Conservation (phyloP, 306 rosid genomes). For the Castanea sativa region DNA sequence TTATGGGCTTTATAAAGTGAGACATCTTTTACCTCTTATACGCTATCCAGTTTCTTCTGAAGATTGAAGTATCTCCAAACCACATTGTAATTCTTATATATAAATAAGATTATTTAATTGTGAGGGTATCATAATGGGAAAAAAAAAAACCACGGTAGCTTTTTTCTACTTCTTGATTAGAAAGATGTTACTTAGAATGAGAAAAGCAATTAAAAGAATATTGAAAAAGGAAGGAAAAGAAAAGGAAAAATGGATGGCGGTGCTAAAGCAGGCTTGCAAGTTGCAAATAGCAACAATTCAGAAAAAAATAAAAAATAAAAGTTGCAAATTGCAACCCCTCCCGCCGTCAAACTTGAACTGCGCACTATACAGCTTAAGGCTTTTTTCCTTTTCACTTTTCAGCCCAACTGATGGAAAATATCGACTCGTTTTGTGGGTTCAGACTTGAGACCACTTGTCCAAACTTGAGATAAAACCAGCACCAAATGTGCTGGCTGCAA, state of each 20-base stretch:
- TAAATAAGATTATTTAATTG: no score
- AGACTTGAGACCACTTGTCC: neutral
- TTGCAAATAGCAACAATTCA: no score
- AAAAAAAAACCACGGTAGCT: no score
- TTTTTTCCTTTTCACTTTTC: conserved; percentile 36
- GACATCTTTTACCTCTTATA: no score
- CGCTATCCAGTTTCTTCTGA: no score
- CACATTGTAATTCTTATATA: no score
- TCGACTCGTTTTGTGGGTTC: neutral
- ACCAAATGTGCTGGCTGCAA: conserved; percentile 21
- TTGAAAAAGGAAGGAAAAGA: neutral
- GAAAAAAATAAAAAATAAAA: no score
- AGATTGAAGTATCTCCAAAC: no score
- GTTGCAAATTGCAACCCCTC: no score
- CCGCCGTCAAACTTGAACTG: neutral
- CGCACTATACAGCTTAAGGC: neutral
- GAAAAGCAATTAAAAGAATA: neutral
- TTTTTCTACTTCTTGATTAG: neutral
- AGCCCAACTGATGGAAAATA: conserved; percentile 24
- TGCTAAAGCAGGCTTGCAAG: no score
- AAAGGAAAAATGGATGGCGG: neutral
- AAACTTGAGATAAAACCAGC: conserved; percentile 23
- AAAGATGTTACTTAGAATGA: neutral
- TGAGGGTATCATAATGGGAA: no score
- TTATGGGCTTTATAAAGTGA: no score